Evolutionary conservation across 495 filamentous ascomycete species (phyloP).

Genomic region (Cladorrhinum samala): DNA sequence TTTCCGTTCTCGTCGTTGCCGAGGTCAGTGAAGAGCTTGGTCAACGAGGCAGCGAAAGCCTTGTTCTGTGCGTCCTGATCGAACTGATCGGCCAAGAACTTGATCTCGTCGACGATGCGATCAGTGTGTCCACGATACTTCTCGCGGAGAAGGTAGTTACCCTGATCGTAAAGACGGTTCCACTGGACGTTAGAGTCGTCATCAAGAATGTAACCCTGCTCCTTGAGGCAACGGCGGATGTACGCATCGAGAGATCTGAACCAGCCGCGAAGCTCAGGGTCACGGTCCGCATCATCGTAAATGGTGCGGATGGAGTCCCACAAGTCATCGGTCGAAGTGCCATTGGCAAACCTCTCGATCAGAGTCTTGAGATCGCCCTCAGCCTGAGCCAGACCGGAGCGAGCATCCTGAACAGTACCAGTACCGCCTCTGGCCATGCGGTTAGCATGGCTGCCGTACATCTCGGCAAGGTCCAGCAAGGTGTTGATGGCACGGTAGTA

Average conservation of each 20-base stretch:
- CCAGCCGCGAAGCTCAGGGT: constrained; percentile 84
- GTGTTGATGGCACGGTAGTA: constrained; percentile 88
- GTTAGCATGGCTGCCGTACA: constrained; percentile 73
- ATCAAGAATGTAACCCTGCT: constrained; percentile 87
- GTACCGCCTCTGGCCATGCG: constrained; percentile 54
- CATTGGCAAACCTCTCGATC: constrained; percentile 93
- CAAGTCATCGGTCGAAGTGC: constrained; percentile 79
- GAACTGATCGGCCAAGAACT: constrained; percentile 84
- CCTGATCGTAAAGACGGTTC: constrained; percentile 78
- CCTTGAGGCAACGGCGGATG: constrained; percentile 74
- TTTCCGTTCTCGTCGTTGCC: constrained; percentile 77
- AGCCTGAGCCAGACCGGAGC: constrained; percentile 57
- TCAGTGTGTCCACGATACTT: constrained; percentile 85
- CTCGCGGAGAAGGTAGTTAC: constrained; percentile 80
- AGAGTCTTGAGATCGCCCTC: constrained; percentile 81
- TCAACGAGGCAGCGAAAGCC: constrained; percentile 63
- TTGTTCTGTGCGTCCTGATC: constrained; percentile 81
- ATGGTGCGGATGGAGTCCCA: constrained; percentile 80
- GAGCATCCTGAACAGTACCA: constrained; percentile 63
- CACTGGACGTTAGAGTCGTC: constrained; percentile 77
- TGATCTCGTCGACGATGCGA: constrained; percentile 80
- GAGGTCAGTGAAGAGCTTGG: constrained; percentile 83
- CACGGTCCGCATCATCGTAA: constrained; percentile 84
- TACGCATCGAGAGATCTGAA: constrained; percentile 74
- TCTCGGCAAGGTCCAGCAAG: constrained; percentile 73